These are phyloP conservation scores for Abeoforma whisleri DNA, from an alignment of 78 protist genomes.

Conservation along the genomic window DNA sequence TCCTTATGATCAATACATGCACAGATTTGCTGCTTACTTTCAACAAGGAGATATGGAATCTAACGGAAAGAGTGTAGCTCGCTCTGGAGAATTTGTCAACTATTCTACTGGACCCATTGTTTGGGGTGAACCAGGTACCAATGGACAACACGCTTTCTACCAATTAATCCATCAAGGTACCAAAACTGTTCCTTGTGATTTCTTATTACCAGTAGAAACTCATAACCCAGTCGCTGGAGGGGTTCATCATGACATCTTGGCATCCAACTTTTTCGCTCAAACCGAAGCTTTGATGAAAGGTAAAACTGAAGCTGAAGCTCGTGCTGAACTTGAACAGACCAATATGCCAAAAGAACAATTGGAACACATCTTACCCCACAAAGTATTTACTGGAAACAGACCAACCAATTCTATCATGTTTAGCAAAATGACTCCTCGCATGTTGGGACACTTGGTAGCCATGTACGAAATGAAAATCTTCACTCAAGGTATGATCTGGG, in stretches of 20 bases:
- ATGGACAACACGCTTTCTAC: constrained; percentile 95
- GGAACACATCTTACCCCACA: constrained; percentile 56
- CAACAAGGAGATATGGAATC: constrained; percentile 83
- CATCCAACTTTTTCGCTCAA: constrained; percentile 88
- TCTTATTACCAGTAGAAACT: constrained; percentile 62
- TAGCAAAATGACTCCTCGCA: constrained; percentile 62
- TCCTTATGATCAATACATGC: constrained; percentile 89
- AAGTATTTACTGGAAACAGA: constrained; percentile 79
- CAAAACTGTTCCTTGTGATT: constrained; percentile 81
- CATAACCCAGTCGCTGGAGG: constrained; percentile 57
- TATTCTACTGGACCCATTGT: constrained; percentile 79
- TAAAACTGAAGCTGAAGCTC: constrained; percentile 61
- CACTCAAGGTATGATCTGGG: constrained; percentile 88
- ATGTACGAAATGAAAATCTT: constrained; percentile 83
- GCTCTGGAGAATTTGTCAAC: constrained; percentile 47
- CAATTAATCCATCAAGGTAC: constrained; percentile 81
- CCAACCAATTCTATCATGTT: constrained; percentile 77
- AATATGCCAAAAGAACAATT: constrained; percentile 12
- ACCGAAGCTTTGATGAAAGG: constrained; percentile 90
- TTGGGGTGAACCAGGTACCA: constrained; percentile 97
- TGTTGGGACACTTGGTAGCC: constrained; percentile 76
- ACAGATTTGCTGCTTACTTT: constrained; percentile 88
- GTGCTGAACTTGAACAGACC: constrained; percentile 45
- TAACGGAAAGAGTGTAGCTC: constrained; percentile 62
- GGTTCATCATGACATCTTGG: constrained; percentile 76